Evolutionary conservation across 2,329 filamentous ascomycete genomes (phyloP).

Genomic region (Pseudocercospora crystallina): DNA sequence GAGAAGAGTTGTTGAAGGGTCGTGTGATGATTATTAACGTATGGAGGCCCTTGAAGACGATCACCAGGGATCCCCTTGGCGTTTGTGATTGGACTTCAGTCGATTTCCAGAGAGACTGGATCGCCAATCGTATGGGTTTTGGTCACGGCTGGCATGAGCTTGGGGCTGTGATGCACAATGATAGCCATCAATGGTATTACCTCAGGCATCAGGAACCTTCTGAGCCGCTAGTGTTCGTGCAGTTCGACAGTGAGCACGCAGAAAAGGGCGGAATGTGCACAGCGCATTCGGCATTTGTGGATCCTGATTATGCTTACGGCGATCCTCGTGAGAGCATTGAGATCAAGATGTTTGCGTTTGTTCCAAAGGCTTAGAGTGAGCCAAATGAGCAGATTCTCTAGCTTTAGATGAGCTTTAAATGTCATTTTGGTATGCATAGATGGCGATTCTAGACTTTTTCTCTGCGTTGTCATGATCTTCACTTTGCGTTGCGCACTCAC

Average conservation of each 20-base stretch:
- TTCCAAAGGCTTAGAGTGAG: too few species aligned
- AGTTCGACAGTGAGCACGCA: constrained; percentile 37
- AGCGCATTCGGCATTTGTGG: constrained; percentile 5
- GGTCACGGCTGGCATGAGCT: constrained; percentile 1
- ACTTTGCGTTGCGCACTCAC: too few species aligned
- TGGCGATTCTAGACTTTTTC: too few species aligned
- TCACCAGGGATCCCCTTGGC: constrained; percentile 9
- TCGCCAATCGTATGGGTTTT: background rate
- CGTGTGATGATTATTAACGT: constrained; percentile 6
- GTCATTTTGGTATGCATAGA: too few species aligned
- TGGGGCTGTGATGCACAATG: background rate
- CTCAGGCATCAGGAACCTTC: constrained; percentile 2
- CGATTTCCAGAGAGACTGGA: background rate
- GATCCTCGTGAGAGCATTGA: constrained; percentile 9
- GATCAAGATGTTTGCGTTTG: constrained; percentile 14
- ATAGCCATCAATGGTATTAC: constrained; percentile 10
- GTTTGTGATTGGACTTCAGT: constrained; percentile 2
- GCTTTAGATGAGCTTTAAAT: too few species aligned
- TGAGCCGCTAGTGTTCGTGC: constrained; percentile 61
- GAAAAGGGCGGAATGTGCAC: background rate
- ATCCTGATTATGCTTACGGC: constrained; percentile 2
- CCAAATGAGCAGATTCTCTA: too few species aligned
- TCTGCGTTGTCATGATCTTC: too few species aligned
- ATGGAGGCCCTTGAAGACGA: constrained; percentile 11
- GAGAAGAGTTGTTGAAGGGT: background rate